Conservation (phyloP, 1,284 basidiomycete genomes). For the Chiua sp. region DNA sequence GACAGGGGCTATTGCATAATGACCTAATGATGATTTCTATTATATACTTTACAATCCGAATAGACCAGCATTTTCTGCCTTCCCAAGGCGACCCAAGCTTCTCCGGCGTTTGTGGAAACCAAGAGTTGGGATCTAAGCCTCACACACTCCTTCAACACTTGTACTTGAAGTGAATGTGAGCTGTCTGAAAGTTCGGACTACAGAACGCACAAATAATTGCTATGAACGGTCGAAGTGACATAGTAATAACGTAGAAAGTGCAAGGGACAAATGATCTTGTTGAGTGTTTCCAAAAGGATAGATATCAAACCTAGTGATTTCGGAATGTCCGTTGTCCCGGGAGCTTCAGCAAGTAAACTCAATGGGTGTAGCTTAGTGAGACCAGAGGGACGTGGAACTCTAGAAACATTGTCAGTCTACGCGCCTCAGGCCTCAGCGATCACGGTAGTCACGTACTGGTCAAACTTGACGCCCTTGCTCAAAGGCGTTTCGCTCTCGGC, state of each 20-base stretch:
- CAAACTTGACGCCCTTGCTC: slow-evolving; percentile 65
- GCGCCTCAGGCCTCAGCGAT: neutral
- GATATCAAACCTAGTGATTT: slow-evolving; percentile 77
- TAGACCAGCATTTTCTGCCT: no score
- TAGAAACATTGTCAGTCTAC: slow-evolving; percentile 12
- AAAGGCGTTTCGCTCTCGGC: slow-evolving; percentile 51
- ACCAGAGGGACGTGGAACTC: slow-evolving; percentile 31
- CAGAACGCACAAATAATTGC: slow-evolving; percentile 56
- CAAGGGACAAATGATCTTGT: slow-evolving; percentile 56
- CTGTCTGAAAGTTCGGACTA: slow-evolving; percentile 8
- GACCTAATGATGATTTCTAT: no score
- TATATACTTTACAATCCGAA: no score
- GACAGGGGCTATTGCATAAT: no score
- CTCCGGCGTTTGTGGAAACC: slow-evolving; percentile 40
- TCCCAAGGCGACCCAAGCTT: no score
- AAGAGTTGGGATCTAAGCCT: slow-evolving; percentile 59
- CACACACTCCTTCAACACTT: slow-evolving; percentile 70
- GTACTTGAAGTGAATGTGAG: slow-evolving; percentile 50
- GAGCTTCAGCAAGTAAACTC: slow-evolving; percentile 73
- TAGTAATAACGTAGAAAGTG: slow-evolving; percentile 70
- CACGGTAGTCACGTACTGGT: slow-evolving; percentile 50
- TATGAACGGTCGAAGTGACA: slow-evolving; percentile 59
- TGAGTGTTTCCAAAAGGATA: slow-evolving; percentile 77
- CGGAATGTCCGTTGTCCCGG: slow-evolving; percentile 66
- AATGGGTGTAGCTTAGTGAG: slow-evolving; percentile 50